Evolutionary conservation across 495 filamentous ascomycete genomes (phyloP), one percentile per base, ranked within the genome.

Genomic region (Daldinia childiae): DNA sequence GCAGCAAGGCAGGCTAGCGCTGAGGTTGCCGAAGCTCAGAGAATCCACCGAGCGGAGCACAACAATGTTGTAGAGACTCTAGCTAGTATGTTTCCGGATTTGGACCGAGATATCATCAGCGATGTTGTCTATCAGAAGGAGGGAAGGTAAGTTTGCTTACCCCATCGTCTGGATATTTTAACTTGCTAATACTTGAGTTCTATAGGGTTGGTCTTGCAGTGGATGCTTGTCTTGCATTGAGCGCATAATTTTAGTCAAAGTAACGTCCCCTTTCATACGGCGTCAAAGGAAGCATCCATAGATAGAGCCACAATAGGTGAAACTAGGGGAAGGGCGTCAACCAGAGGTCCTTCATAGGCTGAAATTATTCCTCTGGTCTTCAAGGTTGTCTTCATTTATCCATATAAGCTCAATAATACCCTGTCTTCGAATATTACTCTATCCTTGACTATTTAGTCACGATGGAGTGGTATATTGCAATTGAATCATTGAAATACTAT

Each of bases 1-100:
- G 95, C 94, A n/a, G 94, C 93, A 21, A 86, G 92, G 15, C 95
- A 98, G 77, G 96, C 96, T 3, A 95, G 92, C 63, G 95, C 93
- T 0, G 95, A 99, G 79, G 88, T 89, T 30, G 96, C 94, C 9
- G 93, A 98, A 79, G 95, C 95, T 30, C 89, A 91, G 55, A 85
- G 91, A 50, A 91, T 99, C 68, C 90, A 94, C 64, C 85, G 90
- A 54, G 90, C 88, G 34, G 95, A 99, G 82, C 94, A 98, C 77
- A 84, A 88, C 45, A 92, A 92, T 75, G 90, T 99, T 5, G 95
- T 98, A 1, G 95, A 98, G 81, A 97, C 93, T 15, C 81, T 98
- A 45, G 89, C 91, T 19, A 90, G 92, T 56, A 97, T 98, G 94
- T 98, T 98, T 75, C 94, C 94, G 7, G 91, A 93, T 76, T 82